Base-by-base conservation (phyloP, 345 rosid species). In the Raphanus raphanistrum region DNA sequence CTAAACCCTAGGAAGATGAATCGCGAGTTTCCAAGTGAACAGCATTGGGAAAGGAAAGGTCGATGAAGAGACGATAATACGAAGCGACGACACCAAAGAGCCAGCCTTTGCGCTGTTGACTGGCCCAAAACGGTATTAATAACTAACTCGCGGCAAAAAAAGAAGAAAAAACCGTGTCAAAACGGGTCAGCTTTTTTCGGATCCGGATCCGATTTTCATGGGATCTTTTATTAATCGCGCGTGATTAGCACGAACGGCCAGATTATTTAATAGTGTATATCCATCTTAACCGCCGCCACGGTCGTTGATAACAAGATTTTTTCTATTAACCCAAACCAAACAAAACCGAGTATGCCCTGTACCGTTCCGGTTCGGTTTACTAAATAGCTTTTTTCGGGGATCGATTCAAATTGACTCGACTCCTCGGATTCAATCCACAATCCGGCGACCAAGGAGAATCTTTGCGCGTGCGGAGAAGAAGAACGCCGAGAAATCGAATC, bases 1-100 rank as follows among this genome's bases (percentile, higher is more conserved):
- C 86, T 72, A 87, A 87, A 82, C 86, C 86, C 90, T 76, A 8
- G 5, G 58, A 52, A 3, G 26, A 25, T 11, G 63, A 12, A 2
- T 61, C 27, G 73, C 17, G 68, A 70, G 66, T 77, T 70, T 32
- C 72, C 62, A 72, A 69, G 69, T 12, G 70, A 55, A 58, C 10
- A 33, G 58, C 67, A 64, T 77, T 63, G 79, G 72, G 25, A 70
- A 67, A 68, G 72, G 25, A 70, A 67, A 68, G 76, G 52, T 73
- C 76, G 67, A 60, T 25, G 60, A 17, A 4, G 1, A 15, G 60
- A 17, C 27, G 1, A 15, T 35, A 25, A 59, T 48, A 59, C 43
- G 4, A 27, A 79, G 54, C 0, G 66, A 61, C 62, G 48, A 32
- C 70, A 32, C 70, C 35, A 61, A 73, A 76, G 48, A 15, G 68